phyloP scores from a whole-genome alignment of 2,329 filamentous ascomycete genomes.

The Trichoderma gracile region DNA sequence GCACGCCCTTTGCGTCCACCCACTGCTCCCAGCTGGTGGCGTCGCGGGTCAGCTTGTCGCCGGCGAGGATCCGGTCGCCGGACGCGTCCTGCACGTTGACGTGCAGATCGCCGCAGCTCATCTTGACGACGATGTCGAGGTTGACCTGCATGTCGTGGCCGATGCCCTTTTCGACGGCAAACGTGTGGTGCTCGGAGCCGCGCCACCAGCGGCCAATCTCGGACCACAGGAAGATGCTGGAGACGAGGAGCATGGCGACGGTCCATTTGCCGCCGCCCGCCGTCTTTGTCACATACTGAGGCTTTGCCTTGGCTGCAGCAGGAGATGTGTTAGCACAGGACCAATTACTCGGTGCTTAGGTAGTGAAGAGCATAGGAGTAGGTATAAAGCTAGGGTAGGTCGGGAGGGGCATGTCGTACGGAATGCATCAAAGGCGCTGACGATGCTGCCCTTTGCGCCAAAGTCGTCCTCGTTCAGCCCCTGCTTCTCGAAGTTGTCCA shows the following conservation, averaged over 20 bases:
- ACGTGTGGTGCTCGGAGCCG: conserved; percentile 83
- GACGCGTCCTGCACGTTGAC: conserved; percentile 96
- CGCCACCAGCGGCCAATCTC: conserved; percentile 83
- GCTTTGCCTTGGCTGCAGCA: conserved; percentile 84
- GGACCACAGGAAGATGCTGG: conserved; percentile 71
- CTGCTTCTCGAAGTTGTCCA: conserved; percentile 78
- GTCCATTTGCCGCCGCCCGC: conserved; percentile 93
- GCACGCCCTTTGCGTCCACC: conserved; percentile 69
- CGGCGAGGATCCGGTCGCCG: conserved; percentile 87
- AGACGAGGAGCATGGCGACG: conserved; percentile 74
- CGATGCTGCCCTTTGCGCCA: conserved; percentile 67
- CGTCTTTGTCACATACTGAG: conserved; percentile 84
- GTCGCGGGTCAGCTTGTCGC: conserved; percentile 70
- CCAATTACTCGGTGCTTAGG: not conserved
- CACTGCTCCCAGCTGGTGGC: conserved; percentile 80
- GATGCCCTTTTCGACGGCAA: conserved; percentile 90
- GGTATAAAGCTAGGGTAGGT: not conserved
- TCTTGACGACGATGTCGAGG: conserved; percentile 85
- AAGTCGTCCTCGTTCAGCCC: conserved; percentile 74
- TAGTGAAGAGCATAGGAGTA: not conserved
- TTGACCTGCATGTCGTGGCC: conserved; percentile 90
- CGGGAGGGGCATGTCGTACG: conserved; percentile 57
- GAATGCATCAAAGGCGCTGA: conserved; percentile 95
- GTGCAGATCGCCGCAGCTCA: conserved; percentile 86
- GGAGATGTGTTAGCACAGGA: conserved; percentile 26